Evolutionary conservation across 2,329 filamentous ascomycete genomes (phyloP), one percentile per base, ranked within the genome.

Genomic region (Calonectria hongkongensis): DNA sequence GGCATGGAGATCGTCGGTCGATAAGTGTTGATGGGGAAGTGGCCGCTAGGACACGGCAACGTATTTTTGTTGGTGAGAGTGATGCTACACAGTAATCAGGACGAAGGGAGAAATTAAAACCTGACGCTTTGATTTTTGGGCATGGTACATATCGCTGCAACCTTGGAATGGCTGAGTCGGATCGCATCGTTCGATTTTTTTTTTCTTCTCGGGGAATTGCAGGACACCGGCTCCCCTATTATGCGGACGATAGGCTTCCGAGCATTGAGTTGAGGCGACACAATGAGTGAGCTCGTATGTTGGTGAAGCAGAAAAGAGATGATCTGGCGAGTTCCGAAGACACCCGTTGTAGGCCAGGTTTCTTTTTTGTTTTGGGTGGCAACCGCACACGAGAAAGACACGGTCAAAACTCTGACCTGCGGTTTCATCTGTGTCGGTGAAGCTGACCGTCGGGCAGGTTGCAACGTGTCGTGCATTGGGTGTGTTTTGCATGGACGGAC

Each of bases 401-500:
- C 45, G 21, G 45, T 25, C 45, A 25, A 13, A 6, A n/a, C 21
- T 25, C 9, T 33, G 45, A 48, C 45, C n/a, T 48, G 45, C 10
- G 21, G 21, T 48, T 48, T 48, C n/a, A 48, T 25, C 45, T 21
- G 1, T 21, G 45, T 48, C 45, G n/a, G 45, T n/a, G 45, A 25
- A 12, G 45, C 9, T 48, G 45, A 48, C 45, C n/a, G 21, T 48
- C 45, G 25, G n/a, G 16, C 45, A 48, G n/a, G 16, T 48, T 48
- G 45, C 45, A 25, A 48, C 45, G 45, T 48, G 45, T 48, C 45
- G 45, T 48, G 45, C 45, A 25, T 48, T n/a, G 45, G 45, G 45
- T 39, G 36, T 21, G 36, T 41, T 36, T 21, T 8, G 54, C 45
- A 27, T 18, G 21, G 13, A 41, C 33, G 8, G n/a, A 21, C 12